Evolutionary conservation across 2,329 filamentous ascomycete species (phyloP), one percentile per base, ranked within the genome.

Genomic region (Chrysosporium queenslandicum): DNA sequence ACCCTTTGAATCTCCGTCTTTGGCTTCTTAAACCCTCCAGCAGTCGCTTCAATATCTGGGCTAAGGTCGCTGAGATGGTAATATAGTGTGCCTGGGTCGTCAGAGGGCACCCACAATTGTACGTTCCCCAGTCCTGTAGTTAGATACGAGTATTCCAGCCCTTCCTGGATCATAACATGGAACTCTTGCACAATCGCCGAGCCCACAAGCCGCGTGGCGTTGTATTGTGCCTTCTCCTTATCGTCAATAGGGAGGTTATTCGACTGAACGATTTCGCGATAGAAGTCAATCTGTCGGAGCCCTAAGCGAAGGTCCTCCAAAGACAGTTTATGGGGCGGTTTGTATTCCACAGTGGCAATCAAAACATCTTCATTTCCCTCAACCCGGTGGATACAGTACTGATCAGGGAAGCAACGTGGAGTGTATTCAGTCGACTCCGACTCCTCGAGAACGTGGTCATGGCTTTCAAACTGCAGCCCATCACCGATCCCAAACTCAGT

Each of bases 21-120:
- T 29, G 55, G 52, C 46, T 53, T 51, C 12, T 40, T 36, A 30
- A 54, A 56, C 50, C 21, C 48, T 36, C 40, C 27, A 43, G 52
- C 46, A 37, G n/a, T 53, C 50, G 29, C 37, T 27, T 41, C 52
- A 46, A 56, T 50, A 29, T 64, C 58, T 27, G 50, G 55, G 21
- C 60, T 58, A 1, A 59, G 63, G 25, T 65, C 58, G 49, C 57
- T 59, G 11, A 63, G 53, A 54, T 60, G 58, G 54, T 66, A 64
- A 53, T 62, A 61, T 2, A 66, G 58, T 5, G 54, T 62, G 12
- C 20, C 54, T 6, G 61, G 60, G 7, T 63, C 53, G 30, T 64
- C 43, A 6, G 57, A 45, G 6, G 49, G 56, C 4, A 64, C 53
- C 12, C 52, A 37, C 21, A 62, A 56, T 27, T 59, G 36, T 23